phyloP scores from a whole-genome alignment of 2,329 filamentous ascomycete species.

The Botrytis tulipae region DNA sequence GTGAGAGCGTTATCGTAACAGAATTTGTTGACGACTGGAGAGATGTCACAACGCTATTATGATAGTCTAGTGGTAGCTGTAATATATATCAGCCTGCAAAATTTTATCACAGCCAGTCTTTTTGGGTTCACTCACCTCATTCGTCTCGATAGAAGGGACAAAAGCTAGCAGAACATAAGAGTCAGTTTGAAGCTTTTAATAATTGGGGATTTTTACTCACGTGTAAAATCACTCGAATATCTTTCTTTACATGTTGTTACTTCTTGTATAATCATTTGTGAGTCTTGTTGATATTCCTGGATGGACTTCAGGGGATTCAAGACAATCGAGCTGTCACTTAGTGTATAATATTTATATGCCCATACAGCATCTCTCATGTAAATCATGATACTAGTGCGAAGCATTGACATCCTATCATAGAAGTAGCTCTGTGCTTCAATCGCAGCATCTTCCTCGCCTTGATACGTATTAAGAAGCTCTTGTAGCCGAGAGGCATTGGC shows the following conservation, averaged over 20 bases:
- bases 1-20: background rate
- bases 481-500: background rate
- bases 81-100: background rate
- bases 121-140: background rate
- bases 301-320: background rate
- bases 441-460: background rate
- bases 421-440: background rate
- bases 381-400: conserved; percentile 8
- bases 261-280: background rate
- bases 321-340: background rate
- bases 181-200: background rate
- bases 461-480: background rate
- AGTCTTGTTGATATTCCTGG: background rate
- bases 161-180: background rate
- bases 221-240: conserved; percentile 1
- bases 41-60: background rate
- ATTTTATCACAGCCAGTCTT: background rate
- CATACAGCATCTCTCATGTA: conserved; percentile 7
- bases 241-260: background rate
- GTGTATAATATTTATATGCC: conserved; percentile 3
- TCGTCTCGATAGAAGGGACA: background rate
- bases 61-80: background rate
- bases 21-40: background rate
- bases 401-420: background rate
- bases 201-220: background rate